Base-by-base conservation (phyloP, 2,329 filamentous ascomycete species). In the Penicillium sp. region DNA sequence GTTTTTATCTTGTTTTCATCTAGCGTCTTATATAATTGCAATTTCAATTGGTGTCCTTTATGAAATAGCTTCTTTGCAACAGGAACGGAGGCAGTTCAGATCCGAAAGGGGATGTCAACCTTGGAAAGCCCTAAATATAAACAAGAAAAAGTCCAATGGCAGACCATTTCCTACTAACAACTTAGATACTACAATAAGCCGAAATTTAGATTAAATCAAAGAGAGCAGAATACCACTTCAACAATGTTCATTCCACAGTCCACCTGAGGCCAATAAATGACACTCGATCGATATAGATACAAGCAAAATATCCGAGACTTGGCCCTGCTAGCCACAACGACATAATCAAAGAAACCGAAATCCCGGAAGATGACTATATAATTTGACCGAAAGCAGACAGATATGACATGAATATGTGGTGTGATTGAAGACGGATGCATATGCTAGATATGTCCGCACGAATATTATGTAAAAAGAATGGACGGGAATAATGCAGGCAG, bases 381-480 rank as follows among this genome's bases (percentile, higher is more conserved):
- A 31, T 40, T 41, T 11, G 14, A 25, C 26, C 22, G 25, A 35
- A 28, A 33, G 42, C 17, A 50, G 37, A 44, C 37, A 54, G 33
- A 40, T 10, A 30, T 38, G 50, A 47, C 11, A 47, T n/a, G 6
- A 33, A 47, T 26, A 38, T 33, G 10, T 54, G 25, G 25, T 52
- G 31, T 35, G 52, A 31, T 50, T n/a, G 25, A 30, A 43, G 16
- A 35, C 53, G 41, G 40, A 55, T 45, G 47, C 40, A 55, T 44
- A 51, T 44, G 26, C 28, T 28, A 33, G 14, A 8, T 41, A 54
- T 43, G 37, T 36, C 52, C 52, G 52, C 16, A 31, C 28, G 17
- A 16, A 49, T 55, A 52, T 52, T 52, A 54, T 43, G 31, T 41
- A 37, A n/a, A 55, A 63, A 63, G 61, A 63, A 43, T 55, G 61